phyloP scores from a whole-genome alignment of 1,139 yeast species.

The Trichomonascaceae sp. region DNA sequence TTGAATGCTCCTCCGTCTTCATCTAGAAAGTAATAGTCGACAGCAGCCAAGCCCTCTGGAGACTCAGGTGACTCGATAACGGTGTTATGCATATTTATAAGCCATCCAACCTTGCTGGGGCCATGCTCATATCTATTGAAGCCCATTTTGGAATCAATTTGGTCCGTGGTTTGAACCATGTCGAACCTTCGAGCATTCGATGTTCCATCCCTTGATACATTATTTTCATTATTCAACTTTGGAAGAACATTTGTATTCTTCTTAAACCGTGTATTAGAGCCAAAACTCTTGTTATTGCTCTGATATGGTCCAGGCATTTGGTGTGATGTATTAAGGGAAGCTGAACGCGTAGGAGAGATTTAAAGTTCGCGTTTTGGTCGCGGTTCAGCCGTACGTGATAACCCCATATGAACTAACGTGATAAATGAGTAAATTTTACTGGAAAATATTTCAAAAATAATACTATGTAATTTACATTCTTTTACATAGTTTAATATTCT shows the following conservation, averaged over 20 bases:
- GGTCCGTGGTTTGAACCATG: constrained; percentile 22
- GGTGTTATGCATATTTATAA: constrained; percentile 62
- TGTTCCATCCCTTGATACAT: constrained; percentile 30
- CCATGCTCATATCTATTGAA: constrained; percentile 73
- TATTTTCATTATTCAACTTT: constrained; percentile 12
- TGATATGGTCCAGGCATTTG: neutral
- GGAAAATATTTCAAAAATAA: neutral
- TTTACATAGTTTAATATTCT: neutral
- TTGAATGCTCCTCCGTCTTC: constrained; percentile 97
- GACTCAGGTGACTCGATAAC: constrained; percentile 52
- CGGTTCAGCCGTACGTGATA: neutral
- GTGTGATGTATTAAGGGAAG: neutral
- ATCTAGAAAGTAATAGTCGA: constrained; percentile 91
- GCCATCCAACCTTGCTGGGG: constrained; percentile 76
- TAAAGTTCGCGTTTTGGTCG: neutral
- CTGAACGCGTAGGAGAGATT: neutral
- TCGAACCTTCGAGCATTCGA: constrained; percentile 23
- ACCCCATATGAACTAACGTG: neutral
- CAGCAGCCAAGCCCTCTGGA: constrained; percentile 70
- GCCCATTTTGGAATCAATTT: constrained; percentile 71
- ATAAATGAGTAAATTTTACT: too few relatives aligned
- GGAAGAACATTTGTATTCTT: constrained; percentile 5
- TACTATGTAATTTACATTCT: neutral
- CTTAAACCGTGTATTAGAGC: constrained; percentile 3
- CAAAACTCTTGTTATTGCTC: neutral